A percentile compares a stretch with the other conserved stretches of the same genome.
Conservation (phyloP, 176 grass and related monocot species). For the Carex pumila region DNA sequence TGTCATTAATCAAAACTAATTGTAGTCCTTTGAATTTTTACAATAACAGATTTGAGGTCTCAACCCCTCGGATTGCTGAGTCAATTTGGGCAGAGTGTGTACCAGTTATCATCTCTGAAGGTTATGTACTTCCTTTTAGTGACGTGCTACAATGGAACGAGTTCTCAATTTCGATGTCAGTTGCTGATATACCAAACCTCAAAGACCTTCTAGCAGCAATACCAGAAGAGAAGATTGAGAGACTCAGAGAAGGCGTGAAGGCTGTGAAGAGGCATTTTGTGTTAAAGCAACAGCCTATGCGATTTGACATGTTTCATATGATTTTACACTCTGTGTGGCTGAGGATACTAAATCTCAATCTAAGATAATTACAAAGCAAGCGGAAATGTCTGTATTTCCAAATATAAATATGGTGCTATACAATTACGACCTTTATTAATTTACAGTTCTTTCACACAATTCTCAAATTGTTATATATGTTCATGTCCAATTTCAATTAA, state of each 20-base stretch:
- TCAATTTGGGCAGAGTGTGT: conserved; percentile 66
- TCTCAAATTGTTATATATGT: too few relatives aligned
- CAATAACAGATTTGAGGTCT: conserved; percentile 38
- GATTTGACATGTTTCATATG: conserved; percentile 73
- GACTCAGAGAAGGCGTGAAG: conserved; percentile 33
- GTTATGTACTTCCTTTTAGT: conserved; percentile 50
- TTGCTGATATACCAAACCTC: conserved; percentile 38
- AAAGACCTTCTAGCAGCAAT: conserved; percentile 42
- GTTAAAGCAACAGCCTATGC: conserved; percentile 37
- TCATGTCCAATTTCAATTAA: too few relatives aligned
- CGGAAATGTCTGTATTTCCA: background rate
- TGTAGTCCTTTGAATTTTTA: too few relatives aligned
- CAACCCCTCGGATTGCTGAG: conserved; percentile 56
- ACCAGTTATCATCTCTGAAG: conserved; percentile 45
- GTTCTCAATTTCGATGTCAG: conserved; percentile 53
- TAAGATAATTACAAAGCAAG: background rate
- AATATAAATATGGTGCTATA: too few relatives aligned
- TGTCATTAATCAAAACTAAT: background rate
- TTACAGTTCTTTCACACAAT: too few relatives aligned
- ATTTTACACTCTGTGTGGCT: conserved; percentile 78
- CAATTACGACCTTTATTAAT: too few relatives aligned
- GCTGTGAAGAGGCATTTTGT: conserved; percentile 55
- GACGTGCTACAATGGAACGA: conserved; percentile 65
- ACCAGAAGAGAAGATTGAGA: conserved; percentile 41
- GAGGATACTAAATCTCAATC: conserved; percentile 49